Evolutionary conservation across 2,329 filamentous ascomycete species (phyloP).

Genomic region (Xylariaceae sp.): DNA sequence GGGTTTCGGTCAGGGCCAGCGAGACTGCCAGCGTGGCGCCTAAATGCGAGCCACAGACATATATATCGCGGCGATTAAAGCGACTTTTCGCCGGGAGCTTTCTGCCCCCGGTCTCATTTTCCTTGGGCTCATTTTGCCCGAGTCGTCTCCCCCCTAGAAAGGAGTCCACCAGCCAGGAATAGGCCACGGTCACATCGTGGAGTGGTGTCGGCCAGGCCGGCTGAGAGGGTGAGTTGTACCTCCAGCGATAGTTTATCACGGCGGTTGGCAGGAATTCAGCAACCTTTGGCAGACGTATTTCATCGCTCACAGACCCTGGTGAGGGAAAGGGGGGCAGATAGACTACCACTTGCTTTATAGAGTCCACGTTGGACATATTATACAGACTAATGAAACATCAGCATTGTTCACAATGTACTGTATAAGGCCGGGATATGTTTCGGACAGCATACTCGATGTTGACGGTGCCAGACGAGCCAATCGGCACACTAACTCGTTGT

Average conservation of each 20-base stretch:
- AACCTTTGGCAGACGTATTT: conserved; percentile 37
- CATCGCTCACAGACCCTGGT: conserved; percentile 19
- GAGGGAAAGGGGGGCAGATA: conserved; percentile 49
- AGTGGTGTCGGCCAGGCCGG: conserved; percentile 51
- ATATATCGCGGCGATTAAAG: conserved; percentile 36
- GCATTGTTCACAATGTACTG: conserved; percentile 10
- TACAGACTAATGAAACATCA: conserved; percentile 40
- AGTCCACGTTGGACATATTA: conserved; percentile 38
- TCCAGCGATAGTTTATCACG: conserved; percentile 58
- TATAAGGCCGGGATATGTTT: not conserved
- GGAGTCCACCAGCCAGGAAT: conserved; percentile 42
- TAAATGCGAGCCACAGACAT: conserved; percentile 53
- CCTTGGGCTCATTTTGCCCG: not conserved
- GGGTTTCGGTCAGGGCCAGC: conserved; percentile 52
- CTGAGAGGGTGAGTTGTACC: conserved; percentile 15
- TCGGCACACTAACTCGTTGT: conserved; percentile 42
- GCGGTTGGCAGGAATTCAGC: conserved; percentile 43
- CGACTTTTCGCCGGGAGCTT: not conserved
- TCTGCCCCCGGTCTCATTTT: not conserved
- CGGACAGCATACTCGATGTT: conserved; percentile 43
- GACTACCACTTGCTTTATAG: conserved; percentile 45
- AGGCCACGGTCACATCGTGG: conserved; percentile 52
- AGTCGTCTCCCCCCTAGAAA: not conserved
- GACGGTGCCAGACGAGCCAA: conserved; percentile 46
- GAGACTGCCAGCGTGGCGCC: conserved; percentile 53